Evolutionary conservation across 2,329 filamentous ascomycete species (phyloP).

Genomic region (Exophiala viscosa): DNA sequence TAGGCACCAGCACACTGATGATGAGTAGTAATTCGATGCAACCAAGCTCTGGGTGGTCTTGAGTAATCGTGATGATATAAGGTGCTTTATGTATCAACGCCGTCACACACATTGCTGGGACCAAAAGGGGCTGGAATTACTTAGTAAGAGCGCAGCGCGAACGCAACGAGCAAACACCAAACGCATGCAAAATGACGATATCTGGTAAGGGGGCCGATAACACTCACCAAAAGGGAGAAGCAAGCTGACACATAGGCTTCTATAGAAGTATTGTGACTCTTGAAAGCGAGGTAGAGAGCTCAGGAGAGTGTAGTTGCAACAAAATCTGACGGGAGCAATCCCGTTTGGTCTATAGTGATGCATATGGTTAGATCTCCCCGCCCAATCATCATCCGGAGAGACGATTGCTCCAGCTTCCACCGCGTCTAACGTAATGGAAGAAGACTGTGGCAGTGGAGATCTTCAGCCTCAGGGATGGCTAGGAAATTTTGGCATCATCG

Average conservation of each 20-base stretch:
- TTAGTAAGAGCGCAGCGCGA: slow-evolving; percentile 22
- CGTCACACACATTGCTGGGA: background rate
- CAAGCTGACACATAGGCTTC: slow-evolving; percentile 17
- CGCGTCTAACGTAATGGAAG: slow-evolving; percentile 1
- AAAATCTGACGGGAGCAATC: too few relatives aligned
- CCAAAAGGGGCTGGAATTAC: slow-evolving; percentile 13
- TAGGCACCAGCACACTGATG: slow-evolving; percentile 8
- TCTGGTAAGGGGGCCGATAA: slow-evolving; percentile 1
- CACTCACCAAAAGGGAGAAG: slow-evolving; percentile 5
- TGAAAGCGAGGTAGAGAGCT: too few relatives aligned
- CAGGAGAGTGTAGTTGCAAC: too few relatives aligned
- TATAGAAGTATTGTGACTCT: slow-evolving; percentile 15
- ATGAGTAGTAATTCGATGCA: background rate
- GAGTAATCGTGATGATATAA: slow-evolving; percentile 26
- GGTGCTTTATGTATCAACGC: slow-evolving; percentile 5
- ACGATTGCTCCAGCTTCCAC: background rate
- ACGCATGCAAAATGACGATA: slow-evolving; percentile 11
- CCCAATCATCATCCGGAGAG: slow-evolving; percentile 14
- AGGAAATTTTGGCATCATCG: slow-evolving; percentile 9
- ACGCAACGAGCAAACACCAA: slow-evolving; percentile 7
- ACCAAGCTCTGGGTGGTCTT: slow-evolving; percentile 4
- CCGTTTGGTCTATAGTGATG: too few relatives aligned
- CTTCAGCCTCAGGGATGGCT: slow-evolving; percentile 13
- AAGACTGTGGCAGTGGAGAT: background rate
- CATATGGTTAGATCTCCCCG: too few relatives aligned